These are phyloP conservation scores for Albizia julibrissin DNA, from an alignment of 306 rosid genomes.

Conservation along the genomic window DNA sequence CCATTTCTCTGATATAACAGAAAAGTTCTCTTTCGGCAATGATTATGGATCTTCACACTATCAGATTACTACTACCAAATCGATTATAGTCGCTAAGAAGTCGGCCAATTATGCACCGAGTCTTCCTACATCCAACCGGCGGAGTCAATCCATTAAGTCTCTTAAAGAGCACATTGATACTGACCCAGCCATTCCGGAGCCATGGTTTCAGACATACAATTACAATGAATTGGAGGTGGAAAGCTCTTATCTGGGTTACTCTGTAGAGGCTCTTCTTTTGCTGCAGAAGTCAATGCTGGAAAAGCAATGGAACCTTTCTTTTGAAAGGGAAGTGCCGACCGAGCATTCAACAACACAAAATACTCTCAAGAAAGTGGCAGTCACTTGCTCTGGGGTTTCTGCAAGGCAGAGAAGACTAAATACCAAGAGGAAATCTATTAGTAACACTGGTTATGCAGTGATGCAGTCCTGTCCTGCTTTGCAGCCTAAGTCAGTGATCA, in stretches of 20 bases:
- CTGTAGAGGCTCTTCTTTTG: conserved; percentile 85
- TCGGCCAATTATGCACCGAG: conserved; percentile 55
- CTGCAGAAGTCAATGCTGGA: conserved; percentile 94
- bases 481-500: conserved; percentile 47
- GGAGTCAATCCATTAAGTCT: conserved; percentile 63
- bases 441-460: conserved; percentile 34
- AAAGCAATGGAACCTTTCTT: conserved; percentile 92
- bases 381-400: conserved; percentile 95
- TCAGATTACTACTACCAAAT: conserved; percentile 57
- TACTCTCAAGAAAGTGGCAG: conserved; percentile 44
- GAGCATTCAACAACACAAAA: conserved; percentile 36
- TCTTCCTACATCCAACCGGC: conserved; percentile 45
- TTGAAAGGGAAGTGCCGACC: conserved; percentile 44
- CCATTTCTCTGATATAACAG: conserved; percentile 72
- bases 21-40: conserved; percentile 54
- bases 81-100: conserved; percentile 53
- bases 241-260: conserved; percentile 56
- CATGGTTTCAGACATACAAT: conserved; percentile 42
- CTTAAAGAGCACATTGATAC: conserved; percentile 63
- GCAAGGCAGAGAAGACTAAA: conserved; percentile 89
- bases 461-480: conserved; percentile 44
- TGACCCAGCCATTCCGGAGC: conserved; percentile 48
- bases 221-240: conserved; percentile 55
- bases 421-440: conserved; percentile 47
- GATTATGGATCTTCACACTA: conserved; percentile 57